These are phyloP conservation scores for Fusarium longipes DNA, from an alignment of 2,329 filamentous ascomycete species.

Conservation along the genomic window DNA sequence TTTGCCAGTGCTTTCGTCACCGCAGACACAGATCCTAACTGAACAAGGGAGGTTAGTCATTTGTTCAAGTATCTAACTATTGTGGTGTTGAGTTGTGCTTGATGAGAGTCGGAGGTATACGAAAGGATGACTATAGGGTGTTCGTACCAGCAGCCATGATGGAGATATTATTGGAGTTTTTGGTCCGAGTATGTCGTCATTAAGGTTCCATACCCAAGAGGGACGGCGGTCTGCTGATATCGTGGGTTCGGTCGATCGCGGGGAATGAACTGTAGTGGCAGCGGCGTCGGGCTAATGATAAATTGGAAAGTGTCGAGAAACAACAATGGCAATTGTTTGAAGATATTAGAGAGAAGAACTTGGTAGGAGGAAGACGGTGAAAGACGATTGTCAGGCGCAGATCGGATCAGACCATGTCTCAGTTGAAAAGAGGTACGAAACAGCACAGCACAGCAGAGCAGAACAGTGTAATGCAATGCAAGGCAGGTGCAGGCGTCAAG, in stretches of 20 bases:
- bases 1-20: conserved; percentile 95
- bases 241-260: conserved; percentile 19
- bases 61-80: not conserved
- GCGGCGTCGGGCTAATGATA: not conserved
- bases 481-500: not conserved
- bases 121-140: conserved; percentile 8
- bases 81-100: not conserved
- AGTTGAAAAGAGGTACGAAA: conserved; percentile 1
- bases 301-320: not conserved
- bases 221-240: conserved; percentile 22
- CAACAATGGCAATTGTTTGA: not conserved
- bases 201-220: conserved; percentile 37
- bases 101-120: conserved; percentile 2
- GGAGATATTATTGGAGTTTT: conserved; percentile 31
- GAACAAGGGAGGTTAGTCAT: conserved; percentile 34
- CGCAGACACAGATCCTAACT: conserved; percentile 95
- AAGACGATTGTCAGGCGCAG: conserved; percentile 8
- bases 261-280: conserved; percentile 16
- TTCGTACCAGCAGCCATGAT: conserved; percentile 46
- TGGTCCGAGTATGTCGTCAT: conserved; percentile 32
- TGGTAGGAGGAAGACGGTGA: conserved; percentile 8
- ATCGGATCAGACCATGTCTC: conserved; percentile 18
- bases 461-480: conserved; percentile 1
- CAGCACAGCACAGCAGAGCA: conserved; percentile 1
- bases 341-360: conserved; percentile 8